Evolutionary conservation across 2,329 filamentous ascomycete genomes (phyloP).

Genomic region (Chaetomium strumarium): DNA sequence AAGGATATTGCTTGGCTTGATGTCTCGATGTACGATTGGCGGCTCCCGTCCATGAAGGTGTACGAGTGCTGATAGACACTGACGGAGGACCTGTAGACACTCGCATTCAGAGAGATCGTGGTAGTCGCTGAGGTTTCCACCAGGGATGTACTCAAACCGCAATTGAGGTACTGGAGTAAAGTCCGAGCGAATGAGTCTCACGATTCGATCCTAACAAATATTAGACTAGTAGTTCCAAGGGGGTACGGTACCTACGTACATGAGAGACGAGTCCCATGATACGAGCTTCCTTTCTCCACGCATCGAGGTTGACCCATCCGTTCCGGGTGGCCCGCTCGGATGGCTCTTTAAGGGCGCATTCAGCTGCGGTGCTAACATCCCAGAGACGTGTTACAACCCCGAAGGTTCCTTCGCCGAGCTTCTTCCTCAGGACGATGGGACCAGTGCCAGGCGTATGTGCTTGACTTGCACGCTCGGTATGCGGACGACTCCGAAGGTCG

Average conservation of each 20-base stretch:
- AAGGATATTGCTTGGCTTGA: slow-evolving; percentile 1
- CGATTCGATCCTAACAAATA: too few species aligned
- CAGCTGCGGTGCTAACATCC: slow-evolving; percentile 5
- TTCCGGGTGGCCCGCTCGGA: background rate
- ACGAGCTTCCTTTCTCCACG: background rate
- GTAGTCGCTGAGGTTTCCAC: too few species aligned
- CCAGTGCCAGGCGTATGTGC: slow-evolving; percentile 1
- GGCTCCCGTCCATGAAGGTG: background rate
- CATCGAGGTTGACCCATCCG: background rate
- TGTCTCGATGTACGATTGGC: background rate
- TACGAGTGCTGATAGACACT: background rate
- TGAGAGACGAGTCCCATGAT: background rate
- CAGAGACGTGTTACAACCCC: slow-evolving; percentile 2
- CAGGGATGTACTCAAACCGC: too few species aligned
- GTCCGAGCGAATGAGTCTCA: too few species aligned
- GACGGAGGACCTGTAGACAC: background rate
- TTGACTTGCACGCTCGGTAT: background rate
- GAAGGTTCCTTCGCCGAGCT: slow-evolving; percentile 1
- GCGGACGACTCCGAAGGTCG: background rate
- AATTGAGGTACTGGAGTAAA: too few species aligned
- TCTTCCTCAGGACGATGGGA: background rate
- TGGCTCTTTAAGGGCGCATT: slow-evolving; percentile 1
- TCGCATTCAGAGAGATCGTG: too few species aligned
- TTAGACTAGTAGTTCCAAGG: too few species aligned
- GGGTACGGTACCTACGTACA: too few species aligned